phyloP scores from a whole-genome alignment of 352 stramenopile species.

The Globisporangium ultimum region DNA sequence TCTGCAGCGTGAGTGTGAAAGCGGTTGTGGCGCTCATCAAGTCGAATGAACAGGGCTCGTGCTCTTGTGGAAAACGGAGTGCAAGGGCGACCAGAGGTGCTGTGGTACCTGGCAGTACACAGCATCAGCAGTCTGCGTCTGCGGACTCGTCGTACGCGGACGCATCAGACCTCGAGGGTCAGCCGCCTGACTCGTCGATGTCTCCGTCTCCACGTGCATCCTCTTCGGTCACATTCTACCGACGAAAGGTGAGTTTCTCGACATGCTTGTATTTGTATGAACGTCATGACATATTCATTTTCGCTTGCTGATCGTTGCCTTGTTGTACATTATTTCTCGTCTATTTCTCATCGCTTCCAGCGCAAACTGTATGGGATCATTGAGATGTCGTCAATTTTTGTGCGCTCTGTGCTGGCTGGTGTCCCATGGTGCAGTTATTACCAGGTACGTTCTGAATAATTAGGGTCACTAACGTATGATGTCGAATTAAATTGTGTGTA shows the following conservation, averaged over 20 bases:
- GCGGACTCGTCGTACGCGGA: background rate
- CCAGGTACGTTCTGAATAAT: conserved; percentile 19
- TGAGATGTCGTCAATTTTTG: conserved; percentile 68
- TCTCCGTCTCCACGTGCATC: conserved; percentile 18
- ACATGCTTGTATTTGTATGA: background rate
- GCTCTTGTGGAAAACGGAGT: conserved; percentile 19
- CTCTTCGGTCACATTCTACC: conserved; percentile 52
- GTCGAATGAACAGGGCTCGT: conserved; percentile 22
- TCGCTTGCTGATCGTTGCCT: background rate
- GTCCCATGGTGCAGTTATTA: conserved; percentile 82
- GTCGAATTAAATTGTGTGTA: background rate
- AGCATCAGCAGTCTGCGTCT: background rate
- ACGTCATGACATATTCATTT: background rate
- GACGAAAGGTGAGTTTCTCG: conserved; percentile 57
- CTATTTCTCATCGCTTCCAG: conserved; percentile 20
- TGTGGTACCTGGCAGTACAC: background rate
- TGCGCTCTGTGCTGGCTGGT: conserved; percentile 50
- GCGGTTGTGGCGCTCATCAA: conserved; percentile 48
- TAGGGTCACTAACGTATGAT: too few species aligned
- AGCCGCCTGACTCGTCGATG: conserved; percentile 5
- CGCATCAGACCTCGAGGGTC: conserved; percentile 9
- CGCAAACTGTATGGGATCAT: conserved; percentile 77
- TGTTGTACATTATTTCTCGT: background rate
- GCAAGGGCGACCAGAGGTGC: background rate
- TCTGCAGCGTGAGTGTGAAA: conserved; percentile 60